Evolutionary conservation across 495 filamentous ascomycete species (phyloP).

Genomic region (Annulohypoxylon maeteangense): DNA sequence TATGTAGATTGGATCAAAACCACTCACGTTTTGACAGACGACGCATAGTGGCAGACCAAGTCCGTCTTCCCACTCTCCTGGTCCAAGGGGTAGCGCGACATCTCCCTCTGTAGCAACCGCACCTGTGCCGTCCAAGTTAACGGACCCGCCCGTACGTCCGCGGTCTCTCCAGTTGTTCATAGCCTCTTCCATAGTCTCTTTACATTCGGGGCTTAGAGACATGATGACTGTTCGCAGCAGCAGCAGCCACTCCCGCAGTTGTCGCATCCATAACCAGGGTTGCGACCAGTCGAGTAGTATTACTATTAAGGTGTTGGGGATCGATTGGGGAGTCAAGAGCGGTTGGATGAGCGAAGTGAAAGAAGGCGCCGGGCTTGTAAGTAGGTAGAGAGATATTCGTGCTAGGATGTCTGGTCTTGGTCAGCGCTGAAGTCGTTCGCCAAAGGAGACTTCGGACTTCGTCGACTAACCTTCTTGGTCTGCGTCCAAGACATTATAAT

Average conservation of each 20-base stretch:
- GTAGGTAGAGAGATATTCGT: slow-evolving; percentile 88
- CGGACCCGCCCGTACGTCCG: slow-evolving; percentile 61
- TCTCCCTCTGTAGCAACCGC: slow-evolving; percentile 63
- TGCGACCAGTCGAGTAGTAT: slow-evolving; percentile 92
- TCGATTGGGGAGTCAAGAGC: slow-evolving; percentile 83
- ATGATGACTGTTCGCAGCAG: slow-evolving; percentile 79
- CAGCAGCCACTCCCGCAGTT: slow-evolving; percentile 87
- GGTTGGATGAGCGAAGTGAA: slow-evolving; percentile 87
- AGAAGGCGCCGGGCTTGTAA: slow-evolving; percentile 81
- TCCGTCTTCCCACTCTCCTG: slow-evolving; percentile 93
- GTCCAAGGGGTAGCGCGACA: slow-evolving; percentile 81
- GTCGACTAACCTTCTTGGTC: slow-evolving; percentile 84
- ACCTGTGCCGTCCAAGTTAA: slow-evolving; percentile 60
- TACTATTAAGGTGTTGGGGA: slow-evolving; percentile 87
- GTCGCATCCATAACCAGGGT: slow-evolving; percentile 91
- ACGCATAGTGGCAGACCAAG: slow-evolving; percentile 90
- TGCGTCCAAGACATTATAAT: slow-evolving; percentile 92
- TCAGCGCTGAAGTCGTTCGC: slow-evolving; percentile 16
- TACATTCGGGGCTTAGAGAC: slow-evolving; percentile 78
- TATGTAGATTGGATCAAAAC: not conserved
- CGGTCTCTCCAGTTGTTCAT: slow-evolving; percentile 72
- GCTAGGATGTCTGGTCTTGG: slow-evolving; percentile 79
- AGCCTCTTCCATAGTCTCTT: slow-evolving; percentile 83
- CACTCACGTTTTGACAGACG: slow-evolving; percentile 88
- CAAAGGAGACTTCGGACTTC: not conserved